Evolutionary conservation across 129 eudicot species (phyloP), one percentile per base, ranked within the genome.

Genomic region (Ambrosia trifida): DNA sequence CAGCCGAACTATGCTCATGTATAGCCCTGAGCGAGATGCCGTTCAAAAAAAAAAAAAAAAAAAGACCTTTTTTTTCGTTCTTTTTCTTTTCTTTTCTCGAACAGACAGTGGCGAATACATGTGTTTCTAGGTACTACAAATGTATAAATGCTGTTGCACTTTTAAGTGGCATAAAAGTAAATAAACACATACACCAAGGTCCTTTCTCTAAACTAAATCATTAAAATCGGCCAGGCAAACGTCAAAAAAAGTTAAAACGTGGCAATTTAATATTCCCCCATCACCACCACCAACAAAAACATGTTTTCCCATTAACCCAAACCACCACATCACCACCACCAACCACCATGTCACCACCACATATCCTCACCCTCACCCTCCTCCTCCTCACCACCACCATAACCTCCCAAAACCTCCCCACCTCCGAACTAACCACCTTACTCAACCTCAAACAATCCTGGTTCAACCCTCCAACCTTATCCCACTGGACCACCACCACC

Each of bases 371-470:
- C 76, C 13, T 56, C 65, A 20, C 77, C 52, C 12, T 56, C 70
- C 58, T 73, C 14, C 28, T 24, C 28, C 28, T 24, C 14, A 76
- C 83, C 67, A 78, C 78, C 64, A 74, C 24, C 44, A 91, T 57
- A 33, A 82, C 12, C 64, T 76, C 88, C 63, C 89, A 82, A 31
- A 66, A 64, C 20, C 76, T 75, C 57, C 73, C 19, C 4, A 66
- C 30, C 7, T 50, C 86, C 6, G 91, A 89, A 0, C 73, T 45
- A 45, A 49, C 73, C 47, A 74, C 83, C 63, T 80, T 93, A 1
- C 88, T 93, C 11, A 68, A 83, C 76, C 82, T 93, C 70, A 87
- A 87, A 30, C 83, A 79, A 24, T 7, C 36, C 36, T 89, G 85
- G 85, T 77, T 78, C 10, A 71, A 80, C 38, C 95, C 96, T 0